Conservation (phyloP, 352 stramenopile genomes). For the Globisporangium okanoganense region DNA sequence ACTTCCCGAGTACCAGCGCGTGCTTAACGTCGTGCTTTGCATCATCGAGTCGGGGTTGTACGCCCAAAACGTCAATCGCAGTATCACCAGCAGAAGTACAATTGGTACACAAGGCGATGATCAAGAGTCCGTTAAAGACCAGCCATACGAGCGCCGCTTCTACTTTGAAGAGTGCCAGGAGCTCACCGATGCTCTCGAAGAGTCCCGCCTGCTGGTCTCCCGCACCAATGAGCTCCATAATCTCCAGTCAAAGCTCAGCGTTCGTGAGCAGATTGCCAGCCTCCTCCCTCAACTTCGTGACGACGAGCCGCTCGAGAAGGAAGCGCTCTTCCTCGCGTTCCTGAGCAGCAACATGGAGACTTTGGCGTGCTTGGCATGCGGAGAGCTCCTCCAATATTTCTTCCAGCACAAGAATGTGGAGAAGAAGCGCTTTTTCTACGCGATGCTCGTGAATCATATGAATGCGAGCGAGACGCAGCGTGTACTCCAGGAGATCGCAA, state of each 20-base stretch:
- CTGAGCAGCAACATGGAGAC: conserved; percentile 29
- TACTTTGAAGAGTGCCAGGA: conserved; percentile 49
- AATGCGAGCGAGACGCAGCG: conserved; percentile 14
- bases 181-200: conserved; percentile 14
- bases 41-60: conserved; percentile 54
- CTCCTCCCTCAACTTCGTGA: conserved; percentile 28
- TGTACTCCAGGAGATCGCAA: conserved; percentile 29
- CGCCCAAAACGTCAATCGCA: conserved; percentile 8
- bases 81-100: not conserved
- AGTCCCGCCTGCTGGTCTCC: conserved; percentile 5
- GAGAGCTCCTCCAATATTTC: conserved; percentile 34
- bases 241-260: not conserved
- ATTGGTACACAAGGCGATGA: not conserved
- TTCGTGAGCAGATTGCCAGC: conserved; percentile 26
- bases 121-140: not conserved
- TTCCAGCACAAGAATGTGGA: conserved; percentile 20
- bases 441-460: conserved; percentile 31
- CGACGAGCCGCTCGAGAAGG: conserved; percentile 27
- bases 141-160: conserved; percentile 12
- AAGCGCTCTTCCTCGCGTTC: conserved; percentile 32
- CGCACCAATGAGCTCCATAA: not conserved
- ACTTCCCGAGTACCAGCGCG: conserved; percentile 57
- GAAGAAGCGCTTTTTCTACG: conserved; percentile 30
- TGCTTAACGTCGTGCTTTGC: conserved; percentile 48
- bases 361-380: conserved; percentile 24